Percentiles rank a stretch among this genome's conserved stretches.
Conservation (phyloP, 129 eudicot genomes). For the Flaveria trinervia region DNA sequence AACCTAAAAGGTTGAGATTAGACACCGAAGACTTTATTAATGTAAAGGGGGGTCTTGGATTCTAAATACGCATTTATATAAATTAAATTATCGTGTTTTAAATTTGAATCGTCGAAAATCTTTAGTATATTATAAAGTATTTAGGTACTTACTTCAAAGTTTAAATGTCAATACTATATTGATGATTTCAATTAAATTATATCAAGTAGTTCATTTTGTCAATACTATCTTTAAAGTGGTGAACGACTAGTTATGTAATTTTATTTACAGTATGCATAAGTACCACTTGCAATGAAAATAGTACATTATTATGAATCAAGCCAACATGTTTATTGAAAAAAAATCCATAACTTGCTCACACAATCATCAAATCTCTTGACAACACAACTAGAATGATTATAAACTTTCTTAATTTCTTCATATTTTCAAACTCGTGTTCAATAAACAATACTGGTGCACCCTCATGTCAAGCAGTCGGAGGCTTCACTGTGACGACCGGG, state of each 20-base stretch:
- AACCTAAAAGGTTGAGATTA: too few species aligned
- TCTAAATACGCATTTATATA: too few species aligned
- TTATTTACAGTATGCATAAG: background rate
- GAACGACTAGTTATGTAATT: too few species aligned
- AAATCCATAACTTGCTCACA: conserved; percentile 18
- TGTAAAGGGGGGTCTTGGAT: too few species aligned
- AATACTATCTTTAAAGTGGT: too few species aligned
- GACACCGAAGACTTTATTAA: too few species aligned
- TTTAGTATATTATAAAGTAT: background rate
- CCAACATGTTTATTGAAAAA: conserved; percentile 28
- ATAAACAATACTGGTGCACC: background rate
- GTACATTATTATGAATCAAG: conserved; percentile 24
- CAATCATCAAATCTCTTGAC: conserved; percentile 27
- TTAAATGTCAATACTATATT: background rate
- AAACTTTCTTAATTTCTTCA: background rate
- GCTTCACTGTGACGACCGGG: conserved; percentile 63
- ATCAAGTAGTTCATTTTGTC: too few species aligned
- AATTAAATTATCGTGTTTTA: background rate
- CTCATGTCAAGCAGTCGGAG: conserved; percentile 24
- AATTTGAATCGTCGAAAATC: background rate
- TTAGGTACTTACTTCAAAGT: background rate
- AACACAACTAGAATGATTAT: conserved; percentile 16
- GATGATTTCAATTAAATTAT: background rate
- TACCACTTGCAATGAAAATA: background rate
- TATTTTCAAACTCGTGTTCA: conserved; percentile 1